Evolutionary conservation across 371 early-diverging fungal species (phyloP).

Genomic region (Actinomortierella wolfii): DNA sequence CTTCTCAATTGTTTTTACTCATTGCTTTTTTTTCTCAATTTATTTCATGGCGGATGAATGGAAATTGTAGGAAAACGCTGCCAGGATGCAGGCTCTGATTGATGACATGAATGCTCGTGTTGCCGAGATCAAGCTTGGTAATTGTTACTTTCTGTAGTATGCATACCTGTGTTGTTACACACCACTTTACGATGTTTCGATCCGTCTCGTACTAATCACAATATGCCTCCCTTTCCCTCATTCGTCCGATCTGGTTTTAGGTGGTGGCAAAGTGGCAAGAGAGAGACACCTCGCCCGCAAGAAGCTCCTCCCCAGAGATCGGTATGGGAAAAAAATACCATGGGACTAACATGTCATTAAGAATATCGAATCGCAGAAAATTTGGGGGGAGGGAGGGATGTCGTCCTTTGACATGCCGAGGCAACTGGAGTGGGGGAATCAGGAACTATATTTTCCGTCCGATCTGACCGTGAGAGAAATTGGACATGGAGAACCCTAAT

Average conservation of each 20-base stretch:
- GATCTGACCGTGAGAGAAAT: slow-evolving; percentile 2
- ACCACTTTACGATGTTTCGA: too few relatives aligned
- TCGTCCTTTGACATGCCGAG: too few relatives aligned
- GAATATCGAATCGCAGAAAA: too few relatives aligned
- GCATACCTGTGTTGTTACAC: slow-evolving; percentile 1
- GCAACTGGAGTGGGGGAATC: too few relatives aligned
- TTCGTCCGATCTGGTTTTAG: slow-evolving; percentile 48
- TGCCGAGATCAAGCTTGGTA: slow-evolving; percentile 80
- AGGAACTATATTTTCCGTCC: too few relatives aligned
- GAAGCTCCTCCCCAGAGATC: slow-evolving; percentile 94
- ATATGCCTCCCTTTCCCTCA: not conserved
- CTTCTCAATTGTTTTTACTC: too few relatives aligned
- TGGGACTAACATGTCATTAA: too few relatives aligned
- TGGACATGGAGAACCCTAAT: too few relatives aligned
- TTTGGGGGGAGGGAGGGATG: too few relatives aligned
- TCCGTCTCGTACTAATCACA: too few relatives aligned
- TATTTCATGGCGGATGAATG: not conserved
- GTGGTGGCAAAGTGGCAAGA: slow-evolving; percentile 91
- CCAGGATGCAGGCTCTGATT: slow-evolving; percentile 77
- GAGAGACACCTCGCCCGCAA: slow-evolving; percentile 86
- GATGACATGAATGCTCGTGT: slow-evolving; percentile 75
- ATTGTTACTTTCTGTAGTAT: slow-evolving; percentile 1
- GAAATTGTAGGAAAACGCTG: slow-evolving; percentile 77
- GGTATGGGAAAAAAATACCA: slow-evolving; percentile 59
- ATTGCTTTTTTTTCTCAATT: not conserved